Percentiles rank a stretch among this genome's conserved stretches.
These are phyloP conservation scores for Groenewaldozyma salmanticensis DNA, from an alignment of 805 yeast genomes.

Conservation along the genomic window DNA sequence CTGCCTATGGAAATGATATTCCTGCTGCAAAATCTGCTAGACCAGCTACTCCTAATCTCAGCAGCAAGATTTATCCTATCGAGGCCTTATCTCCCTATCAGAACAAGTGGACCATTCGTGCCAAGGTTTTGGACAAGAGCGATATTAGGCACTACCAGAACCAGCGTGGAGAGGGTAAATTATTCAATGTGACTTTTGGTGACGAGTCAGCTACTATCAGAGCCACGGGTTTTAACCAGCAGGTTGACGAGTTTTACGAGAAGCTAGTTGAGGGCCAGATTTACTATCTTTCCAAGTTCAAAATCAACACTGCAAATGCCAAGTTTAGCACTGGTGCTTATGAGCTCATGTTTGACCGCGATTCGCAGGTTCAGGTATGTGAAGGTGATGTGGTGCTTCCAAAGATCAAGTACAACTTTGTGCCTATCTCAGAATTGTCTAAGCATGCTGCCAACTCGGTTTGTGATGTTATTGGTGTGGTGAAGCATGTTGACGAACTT, in stretches of 20 bases:
- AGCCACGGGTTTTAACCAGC: slow-evolving; percentile 88
- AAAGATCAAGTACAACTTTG: slow-evolving; percentile 64
- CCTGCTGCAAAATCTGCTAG: background rate
- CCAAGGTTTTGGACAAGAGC: slow-evolving; percentile 79
- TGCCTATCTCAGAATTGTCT: slow-evolving; percentile 56
- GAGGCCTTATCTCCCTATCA: slow-evolving; percentile 89
- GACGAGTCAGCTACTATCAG: slow-evolving; percentile 95
- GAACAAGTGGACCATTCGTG: slow-evolving; percentile 85
- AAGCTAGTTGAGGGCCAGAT: slow-evolving; percentile 80
- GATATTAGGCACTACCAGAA: slow-evolving; percentile 85
- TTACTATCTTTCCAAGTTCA: slow-evolving; percentile 71
- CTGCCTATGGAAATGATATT: background rate
- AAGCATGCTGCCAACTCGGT: slow-evolving; percentile 59
- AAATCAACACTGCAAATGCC: slow-evolving; percentile 75
- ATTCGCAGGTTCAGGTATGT: slow-evolving; percentile 64
- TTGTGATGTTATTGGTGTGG: slow-evolving; percentile 81
- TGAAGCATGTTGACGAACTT: slow-evolving; percentile 65
- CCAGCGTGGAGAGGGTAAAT: slow-evolving; percentile 78
- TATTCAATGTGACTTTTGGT: slow-evolving; percentile 76
- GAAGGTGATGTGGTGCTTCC: slow-evolving; percentile 57
- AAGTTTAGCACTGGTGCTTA: slow-evolving; percentile 85
- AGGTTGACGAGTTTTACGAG: slow-evolving; percentile 70
- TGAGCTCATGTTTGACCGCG: slow-evolving; percentile 75
- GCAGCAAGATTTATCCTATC: slow-evolving; percentile 45
- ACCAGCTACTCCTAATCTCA: background rate